Percentiles rank a stretch among this genome's conserved stretches.
These are phyloP conservation scores for Teunomyces gatunensis DNA, from an alignment of 805 yeast genomes.

Conservation along the genomic window DNA sequence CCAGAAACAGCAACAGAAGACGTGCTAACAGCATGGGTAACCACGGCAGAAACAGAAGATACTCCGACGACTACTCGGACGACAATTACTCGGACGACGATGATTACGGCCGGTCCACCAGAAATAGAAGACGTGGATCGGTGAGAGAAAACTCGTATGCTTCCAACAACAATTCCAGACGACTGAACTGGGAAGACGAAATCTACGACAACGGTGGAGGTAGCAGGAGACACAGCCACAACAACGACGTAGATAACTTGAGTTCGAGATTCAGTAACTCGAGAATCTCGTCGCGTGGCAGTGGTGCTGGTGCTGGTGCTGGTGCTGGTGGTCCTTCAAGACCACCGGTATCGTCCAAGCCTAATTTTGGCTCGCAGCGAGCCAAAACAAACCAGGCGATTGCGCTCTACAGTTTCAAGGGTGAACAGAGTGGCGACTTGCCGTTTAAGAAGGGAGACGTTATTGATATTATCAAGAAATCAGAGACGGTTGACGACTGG, in stretches of 20 bases:
- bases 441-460: conserved; percentile 94
- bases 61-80: conserved; percentile 34
- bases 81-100: conserved; percentile 29
- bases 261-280: conserved; percentile 34
- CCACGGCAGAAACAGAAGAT: conserved; percentile 18
- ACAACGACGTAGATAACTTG: conserved; percentile 34
- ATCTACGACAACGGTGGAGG: conserved; percentile 57
- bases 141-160: conserved; percentile 5
- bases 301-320: background rate
- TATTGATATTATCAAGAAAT: conserved; percentile 79
- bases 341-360: conserved; percentile 38
- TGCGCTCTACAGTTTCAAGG: conserved; percentile 84
- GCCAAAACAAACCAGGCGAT: conserved; percentile 71
- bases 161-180: conserved; percentile 20
- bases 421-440: conserved; percentile 91
- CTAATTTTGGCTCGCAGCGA: conserved; percentile 37
- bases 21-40: conserved; percentile 10
- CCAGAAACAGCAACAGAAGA: conserved; percentile 22
- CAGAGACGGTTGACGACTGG: conserved; percentile 94
- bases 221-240: conserved; percentile 25
- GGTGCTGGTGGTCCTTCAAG: conserved; percentile 29
- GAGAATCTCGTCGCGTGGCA: conserved; percentile 19
- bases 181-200: conserved; percentile 82
- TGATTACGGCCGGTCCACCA: conserved; percentile 19
- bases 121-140: conserved; percentile 16